phyloP scores from a whole-genome alignment of 1,284 basidiomycete genomes.

The Ceratobasidium papillatum region DNA sequence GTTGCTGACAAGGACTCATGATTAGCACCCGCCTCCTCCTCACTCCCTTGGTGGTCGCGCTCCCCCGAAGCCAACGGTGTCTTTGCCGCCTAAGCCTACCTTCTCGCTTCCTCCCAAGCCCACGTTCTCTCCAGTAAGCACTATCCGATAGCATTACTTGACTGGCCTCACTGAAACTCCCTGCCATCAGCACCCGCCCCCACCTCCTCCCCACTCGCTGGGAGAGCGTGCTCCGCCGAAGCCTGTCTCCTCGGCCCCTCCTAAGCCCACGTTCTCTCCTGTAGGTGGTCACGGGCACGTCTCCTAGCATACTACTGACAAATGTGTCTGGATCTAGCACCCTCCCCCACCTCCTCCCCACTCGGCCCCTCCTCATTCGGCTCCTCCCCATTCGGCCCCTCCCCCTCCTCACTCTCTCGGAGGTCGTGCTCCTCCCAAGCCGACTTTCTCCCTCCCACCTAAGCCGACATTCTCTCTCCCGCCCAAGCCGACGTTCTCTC shows the following conservation, averaged over 20 bases:
- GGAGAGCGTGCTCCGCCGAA: background rate
- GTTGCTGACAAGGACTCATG: background rate
- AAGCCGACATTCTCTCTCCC: slow-evolving; percentile 23
- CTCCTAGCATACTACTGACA: background rate
- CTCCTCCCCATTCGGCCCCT: no score
- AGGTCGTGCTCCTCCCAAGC: slow-evolving; percentile 16
- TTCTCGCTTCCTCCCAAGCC: background rate
- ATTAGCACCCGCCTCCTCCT: background rate
- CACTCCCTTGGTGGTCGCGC: slow-evolving; percentile 17
- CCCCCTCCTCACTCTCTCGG: slow-evolving; percentile 15
- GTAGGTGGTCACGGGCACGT: background rate
- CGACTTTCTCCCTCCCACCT: background rate
- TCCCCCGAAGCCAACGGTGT: background rate
- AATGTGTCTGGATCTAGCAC: background rate
- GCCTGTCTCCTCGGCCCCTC: background rate
- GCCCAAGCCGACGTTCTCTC: background rate
- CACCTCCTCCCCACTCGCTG: background rate
- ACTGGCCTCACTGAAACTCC: no score
- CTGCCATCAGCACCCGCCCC: background rate
- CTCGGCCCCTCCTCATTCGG: background rate
- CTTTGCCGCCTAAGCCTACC: slow-evolving; percentile 1
- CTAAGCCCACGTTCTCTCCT: slow-evolving; percentile 22
- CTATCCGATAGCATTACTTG: no score
- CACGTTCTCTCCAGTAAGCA: background rate
- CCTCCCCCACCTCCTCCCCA: background rate